Evolutionary conservation across 495 filamentous ascomycete genomes (phyloP), one percentile per base, ranked within the genome.

Genomic region (Lophium mytilinum): DNA sequence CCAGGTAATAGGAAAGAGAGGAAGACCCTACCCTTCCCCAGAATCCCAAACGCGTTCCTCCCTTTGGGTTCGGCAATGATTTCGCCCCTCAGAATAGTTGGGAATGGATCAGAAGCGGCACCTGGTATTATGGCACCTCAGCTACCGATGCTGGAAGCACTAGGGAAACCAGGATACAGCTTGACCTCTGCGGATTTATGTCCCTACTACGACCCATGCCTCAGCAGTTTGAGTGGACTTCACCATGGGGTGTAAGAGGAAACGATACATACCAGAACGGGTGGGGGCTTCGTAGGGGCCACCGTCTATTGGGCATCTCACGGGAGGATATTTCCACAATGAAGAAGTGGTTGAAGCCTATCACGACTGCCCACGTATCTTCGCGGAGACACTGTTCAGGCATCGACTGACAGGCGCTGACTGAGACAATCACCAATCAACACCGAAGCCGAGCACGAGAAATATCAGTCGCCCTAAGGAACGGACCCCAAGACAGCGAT

Each of bases 181-280:
- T 50, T 4, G 21, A 50, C 33, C 18, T 50, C 15, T 50, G 48
- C 33, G 48, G 48, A 4, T 30, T 50, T 9, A 11, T 50, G 33
- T 10, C 48, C 9, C n/a, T 50, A 30, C 48, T 50, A 50, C 35
- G 18, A 50, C 33, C 48, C 48, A 30, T 34, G 10, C 15, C 48
- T 50, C 35, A 21, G 48, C 7, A 50, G 48, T 11, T 15, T 50
- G 4, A 50, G 48, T 34, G 48, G 48, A 1, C 11, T 9, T 34
- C 18, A 50, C 17, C 18, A 50, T 50, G 18, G 48, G 48, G 48
- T 10, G 18, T 34, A 15, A 30, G 9, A 21, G 11, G 4, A 11
- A 30, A 50, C 10, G 33, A 50, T 30, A 50, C 11, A 15, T 50
- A 50, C 34, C 48, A 50, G 33, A 50, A 50, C 48, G 48, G 48